phyloP scores from a whole-genome alignment of 306 rosid genomes.

The Vigna reflexopilosa region DNA sequence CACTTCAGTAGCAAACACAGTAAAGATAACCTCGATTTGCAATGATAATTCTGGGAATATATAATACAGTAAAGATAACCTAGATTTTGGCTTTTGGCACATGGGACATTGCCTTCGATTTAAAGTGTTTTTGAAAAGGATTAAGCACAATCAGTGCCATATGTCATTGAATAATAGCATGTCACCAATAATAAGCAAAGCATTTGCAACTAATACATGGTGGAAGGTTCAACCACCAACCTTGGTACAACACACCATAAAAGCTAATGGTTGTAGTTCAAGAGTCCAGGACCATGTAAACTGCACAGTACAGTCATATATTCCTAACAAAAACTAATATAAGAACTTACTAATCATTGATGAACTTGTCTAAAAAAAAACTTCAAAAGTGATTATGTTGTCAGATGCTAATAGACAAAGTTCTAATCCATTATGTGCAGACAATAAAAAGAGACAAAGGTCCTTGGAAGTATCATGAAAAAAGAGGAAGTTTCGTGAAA shows the following conservation, averaged over 20 bases:
- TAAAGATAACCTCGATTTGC: neutral
- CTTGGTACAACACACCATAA: neutral
- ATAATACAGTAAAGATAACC: neutral
- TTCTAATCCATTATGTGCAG: neutral
- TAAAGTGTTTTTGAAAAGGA: neutral
- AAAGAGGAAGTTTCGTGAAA: neutral
- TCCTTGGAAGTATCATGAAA: slow-evolving; percentile 7
- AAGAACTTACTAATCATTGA: too few relatives aligned
- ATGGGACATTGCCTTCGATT: slow-evolving; percentile 3
- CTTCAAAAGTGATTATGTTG: too few relatives aligned
- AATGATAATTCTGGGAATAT: neutral
- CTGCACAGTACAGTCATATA: too few relatives aligned
- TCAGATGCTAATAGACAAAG: neutral
- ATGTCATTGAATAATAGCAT: neutral
- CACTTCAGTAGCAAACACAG: neutral
- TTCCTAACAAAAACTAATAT: too few relatives aligned
- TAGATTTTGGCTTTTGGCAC: neutral
- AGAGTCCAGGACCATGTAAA: neutral
- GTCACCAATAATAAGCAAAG: neutral
- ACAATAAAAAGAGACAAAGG: neutral
- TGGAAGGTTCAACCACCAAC: neutral
- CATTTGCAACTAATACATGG: neutral
- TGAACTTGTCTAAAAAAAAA: neutral
- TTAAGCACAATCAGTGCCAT: neutral
- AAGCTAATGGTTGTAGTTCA: neutral